phyloP scores from a whole-genome alignment of 73 alveolate species.

The Uronychia binucleata region DNA sequence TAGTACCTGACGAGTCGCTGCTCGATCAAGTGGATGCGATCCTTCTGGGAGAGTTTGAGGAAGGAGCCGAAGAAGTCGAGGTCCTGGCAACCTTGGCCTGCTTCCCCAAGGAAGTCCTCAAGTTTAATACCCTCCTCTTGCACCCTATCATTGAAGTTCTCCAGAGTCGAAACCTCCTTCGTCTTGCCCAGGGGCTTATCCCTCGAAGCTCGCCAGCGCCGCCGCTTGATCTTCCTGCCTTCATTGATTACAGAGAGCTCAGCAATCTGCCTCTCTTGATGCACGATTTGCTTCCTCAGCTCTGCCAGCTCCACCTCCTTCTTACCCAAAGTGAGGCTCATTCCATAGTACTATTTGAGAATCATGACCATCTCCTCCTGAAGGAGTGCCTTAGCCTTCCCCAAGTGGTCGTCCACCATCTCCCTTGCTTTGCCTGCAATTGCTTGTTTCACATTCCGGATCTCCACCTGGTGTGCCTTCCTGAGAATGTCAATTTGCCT shows the following conservation, averaged over 20 bases:
- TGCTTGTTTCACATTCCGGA: background rate
- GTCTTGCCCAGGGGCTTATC: too few species aligned
- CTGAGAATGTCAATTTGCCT: background rate
- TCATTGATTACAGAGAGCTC: too few species aligned
- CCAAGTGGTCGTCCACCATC: background rate
- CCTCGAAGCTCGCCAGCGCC: too few species aligned
- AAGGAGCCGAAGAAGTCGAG: background rate
- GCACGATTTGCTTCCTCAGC: background rate
- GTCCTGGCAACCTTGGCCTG: background rate
- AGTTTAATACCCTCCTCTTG: background rate
- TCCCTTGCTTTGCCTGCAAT: background rate
- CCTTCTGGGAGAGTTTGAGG: background rate
- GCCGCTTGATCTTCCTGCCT: too few species aligned
- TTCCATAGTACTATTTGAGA: background rate
- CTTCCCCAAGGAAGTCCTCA: background rate
- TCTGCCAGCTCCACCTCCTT: background rate
- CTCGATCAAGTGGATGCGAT: background rate
- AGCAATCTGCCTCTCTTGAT: background rate
- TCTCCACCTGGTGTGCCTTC: background rate
- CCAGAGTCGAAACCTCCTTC: too few species aligned
- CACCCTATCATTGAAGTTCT: background rate
- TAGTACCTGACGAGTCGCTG: background rate
- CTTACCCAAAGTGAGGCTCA: background rate
- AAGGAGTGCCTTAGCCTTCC: background rate
- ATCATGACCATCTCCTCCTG: background rate